Base-by-base conservation (phyloP, 2,329 filamentous ascomycete genomes). In the Ophiocordyceps camponoti-leonardi region DNA sequence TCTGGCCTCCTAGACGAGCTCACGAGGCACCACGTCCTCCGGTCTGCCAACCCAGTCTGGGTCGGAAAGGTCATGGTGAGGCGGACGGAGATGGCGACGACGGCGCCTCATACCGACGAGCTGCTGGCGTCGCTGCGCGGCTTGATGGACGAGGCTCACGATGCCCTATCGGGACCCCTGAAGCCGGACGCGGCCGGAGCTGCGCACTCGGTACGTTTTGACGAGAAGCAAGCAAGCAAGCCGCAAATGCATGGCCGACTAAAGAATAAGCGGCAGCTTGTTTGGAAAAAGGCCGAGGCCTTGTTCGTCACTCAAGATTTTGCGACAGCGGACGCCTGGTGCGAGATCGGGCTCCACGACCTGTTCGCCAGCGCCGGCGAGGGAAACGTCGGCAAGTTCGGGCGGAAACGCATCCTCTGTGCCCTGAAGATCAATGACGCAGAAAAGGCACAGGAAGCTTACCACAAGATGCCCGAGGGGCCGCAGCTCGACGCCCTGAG, bases 211-310 rank as follows among this genome's bases (percentile, higher is more conserved):
- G 78, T 83, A 56, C 52, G 72, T 59, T 41, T 22, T 23, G 3
- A 6, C 3, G 14, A 22, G 12, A 14, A 6, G 3, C 18, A 19
- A 22, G n/a, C 37, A 5, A 13, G 3, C 11, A 14, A 39, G n/a
- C 13, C 6, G 33, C 14, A 7, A 16, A 16, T n/a, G n/a, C n/a
- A n/a, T 7, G 35, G 8, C 31, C n/a, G n/a, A 18, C 35, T 39
- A n/a, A 39, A n/a, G n/a, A 6, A n/a, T 3, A n/a, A 11, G 41
- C 20, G 12, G 26, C 13, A 90, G 83, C 60, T 94, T 4, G 63
- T 94, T 4, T 95, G 87, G 86, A 92, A 86, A 61, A 74, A 71
- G 23, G 67, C 84, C n/a, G 82, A 87, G 45, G 61, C 67, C 1
- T 66, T 67, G 14, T 77, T 75, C 49, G 62, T 62, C 1, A 67